Evolutionary conservation across 108 stramenopile genomes (phyloP), one percentile per base, ranked within the genome.

Genomic region (Nannochloropsis gaditana): DNA sequence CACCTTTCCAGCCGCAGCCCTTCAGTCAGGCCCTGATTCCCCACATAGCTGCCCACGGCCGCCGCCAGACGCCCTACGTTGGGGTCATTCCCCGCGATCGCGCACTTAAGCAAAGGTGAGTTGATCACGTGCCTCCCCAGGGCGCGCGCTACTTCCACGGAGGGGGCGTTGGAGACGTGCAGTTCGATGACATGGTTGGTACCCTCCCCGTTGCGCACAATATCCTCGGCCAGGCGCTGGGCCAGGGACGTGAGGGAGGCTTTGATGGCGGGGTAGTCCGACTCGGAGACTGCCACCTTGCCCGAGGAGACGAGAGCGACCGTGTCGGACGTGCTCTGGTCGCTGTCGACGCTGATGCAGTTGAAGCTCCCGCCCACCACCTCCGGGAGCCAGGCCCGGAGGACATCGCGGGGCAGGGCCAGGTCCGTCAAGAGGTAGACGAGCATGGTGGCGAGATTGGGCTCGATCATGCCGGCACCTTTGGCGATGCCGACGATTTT

Each of bases 191-290:
- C 97, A 90, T 99, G 98, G 9, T 93, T 91, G 41, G 96, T 97
- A n/a, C 98, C 98, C 92, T 99, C 98, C 59, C 98, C 98, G 89
- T 99, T 99, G 45, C 98, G 94, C 9, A 99, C 98, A 83, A 99
- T 93, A 86, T 97, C 97, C 42, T 93, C 91, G 8, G 96, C 94
- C 42, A 99, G 90, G 9, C 94, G 94, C 21, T 87, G 82, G 83
- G 94, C 92, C 5, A 99, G 91, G 80, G 91, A 91, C 82, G 84
- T 89, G 85, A 99, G 84, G 42, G 95, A 95, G 9, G 85, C 89
- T 84, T 93, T 89, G 86, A 99, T 96, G 79, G 95, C 96, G 9
- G 59, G 79, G 5, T 92, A 90, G 50, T 89, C 84, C 43, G 89
- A 89, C 10, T 91, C 90, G 15, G 83, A 91, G 1, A 85, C 83